A percentile compares a stretch with the other conserved stretches of the same genome.
phyloP scores from a whole-genome alignment of 2,329 filamentous ascomycete genomes.

The Aspergillus arachidicola region DNA sequence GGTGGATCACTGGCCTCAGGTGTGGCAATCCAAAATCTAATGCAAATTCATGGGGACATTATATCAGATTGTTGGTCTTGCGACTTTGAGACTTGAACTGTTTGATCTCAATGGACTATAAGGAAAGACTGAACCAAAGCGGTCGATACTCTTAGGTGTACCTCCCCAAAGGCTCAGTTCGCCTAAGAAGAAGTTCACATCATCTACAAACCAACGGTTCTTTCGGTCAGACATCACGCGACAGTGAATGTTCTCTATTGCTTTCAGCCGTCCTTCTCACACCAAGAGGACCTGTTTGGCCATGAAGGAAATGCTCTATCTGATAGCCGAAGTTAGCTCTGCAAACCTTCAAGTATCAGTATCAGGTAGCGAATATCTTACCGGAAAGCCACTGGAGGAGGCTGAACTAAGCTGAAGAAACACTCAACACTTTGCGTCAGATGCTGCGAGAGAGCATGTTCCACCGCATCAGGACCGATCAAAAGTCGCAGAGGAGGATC shows the following conservation, averaged over 20 bases:
- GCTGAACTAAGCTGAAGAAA: background rate
- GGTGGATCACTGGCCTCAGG: constrained; percentile 23
- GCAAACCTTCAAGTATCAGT: no score
- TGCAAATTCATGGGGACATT: constrained; percentile 22
- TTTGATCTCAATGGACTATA: background rate
- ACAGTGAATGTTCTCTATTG: background rate
- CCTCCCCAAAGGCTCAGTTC: no score
- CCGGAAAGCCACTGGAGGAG: no score
- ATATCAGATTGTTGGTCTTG: constrained; percentile 27
- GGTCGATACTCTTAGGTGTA: background rate
- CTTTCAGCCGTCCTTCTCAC: background rate
- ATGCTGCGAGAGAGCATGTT: background rate
- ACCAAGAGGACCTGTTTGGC: background rate
- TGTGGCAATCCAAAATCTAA: constrained; percentile 13
- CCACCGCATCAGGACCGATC: background rate
- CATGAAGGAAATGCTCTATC: background rate
- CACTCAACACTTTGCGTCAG: background rate
- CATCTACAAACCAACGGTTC: background rate
- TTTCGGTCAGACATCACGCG: background rate
- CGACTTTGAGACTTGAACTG: constrained; percentile 13
- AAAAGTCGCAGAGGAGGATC: background rate
- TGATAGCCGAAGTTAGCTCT: no score
- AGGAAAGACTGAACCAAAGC: background rate
- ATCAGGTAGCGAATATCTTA: no score
- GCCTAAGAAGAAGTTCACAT: background rate